Evolutionary conservation across 208 protist genomes (phyloP), one percentile per base, ranked within the genome.

Genomic region (Acanthamoeba triangularis): DNA sequence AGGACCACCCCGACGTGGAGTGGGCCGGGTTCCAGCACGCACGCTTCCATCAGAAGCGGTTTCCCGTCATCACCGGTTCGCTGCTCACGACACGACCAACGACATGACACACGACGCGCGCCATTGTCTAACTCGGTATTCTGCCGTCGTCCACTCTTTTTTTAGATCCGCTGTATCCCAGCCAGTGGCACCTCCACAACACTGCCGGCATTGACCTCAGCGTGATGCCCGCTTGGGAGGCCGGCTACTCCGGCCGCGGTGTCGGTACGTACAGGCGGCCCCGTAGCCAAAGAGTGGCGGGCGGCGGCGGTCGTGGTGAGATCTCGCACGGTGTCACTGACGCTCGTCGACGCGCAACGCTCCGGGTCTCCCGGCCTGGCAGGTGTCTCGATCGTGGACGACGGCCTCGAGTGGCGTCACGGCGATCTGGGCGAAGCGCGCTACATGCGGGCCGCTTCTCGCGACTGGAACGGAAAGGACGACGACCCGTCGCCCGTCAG

Each of bases 401-500:
- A 90, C n/a, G 82, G 82, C 37, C 54, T 90, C n/a, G 82, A 90
- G 20, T 90, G 82, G 82, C 69, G 49, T 7, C 82, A 90, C 8
- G 37, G 28, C 69, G 82, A 90, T 35, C 28, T 90, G 20, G 44
- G 44, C n/a, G 47, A 54, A 14, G 82, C 37, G 14, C 44, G 82
- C 16, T 90, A 37, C 54, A 90, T 90, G 49, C 8, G 23, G 0
- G 82, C 69, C 0, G 82, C 82, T 13, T 67, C 49, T 35, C 35
- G 65, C 33, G 82, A 90, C 41, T 90, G 82, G 82, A 90, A 90
- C 54, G 37, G 28, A 7, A 54, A 35, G n/a, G 44, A 63, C 54
- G 16, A 23, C 28, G 82, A 90, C 35, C 82, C 82, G 28, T 90
- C 82, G 13, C 82, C 82, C 41, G 82, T 3, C 54, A 56, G 18